Conservation (phyloP, 305 asterid genomes). For the Fraxinus dipetala region DNA sequence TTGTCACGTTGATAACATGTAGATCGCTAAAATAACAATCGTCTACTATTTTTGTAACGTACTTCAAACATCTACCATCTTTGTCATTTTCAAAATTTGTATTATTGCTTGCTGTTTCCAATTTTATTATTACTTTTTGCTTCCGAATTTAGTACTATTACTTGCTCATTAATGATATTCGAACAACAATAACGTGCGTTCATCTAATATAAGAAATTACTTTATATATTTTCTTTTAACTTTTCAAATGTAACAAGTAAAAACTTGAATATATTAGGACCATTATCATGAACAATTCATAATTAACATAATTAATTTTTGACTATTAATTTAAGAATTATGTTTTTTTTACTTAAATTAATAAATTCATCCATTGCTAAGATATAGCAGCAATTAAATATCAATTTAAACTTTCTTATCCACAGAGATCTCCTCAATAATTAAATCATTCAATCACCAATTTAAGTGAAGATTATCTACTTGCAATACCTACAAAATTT, state of each 20-base stretch:
- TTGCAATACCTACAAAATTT: slow-evolving; percentile 3
- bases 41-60: too few relatives aligned
- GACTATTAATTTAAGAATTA: slow-evolving; percentile 18
- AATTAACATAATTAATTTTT: not conserved
- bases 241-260: not conserved
- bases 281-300: not conserved
- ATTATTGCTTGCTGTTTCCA: not conserved
- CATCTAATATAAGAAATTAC: not conserved
- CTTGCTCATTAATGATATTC: not conserved
- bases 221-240: not conserved
- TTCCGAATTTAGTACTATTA: not conserved
- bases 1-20: not conserved
- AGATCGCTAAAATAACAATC: not conserved
- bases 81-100: not conserved
- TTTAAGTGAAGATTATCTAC: not conserved
- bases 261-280: not conserved
- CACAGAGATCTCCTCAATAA: not conserved
- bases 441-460: not conserved
- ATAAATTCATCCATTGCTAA: not conserved
- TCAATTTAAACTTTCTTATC: not conserved
- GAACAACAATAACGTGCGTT: not conserved
- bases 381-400: not conserved
- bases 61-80: not conserved
- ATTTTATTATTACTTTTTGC: not conserved
- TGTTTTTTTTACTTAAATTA: not conserved